These are phyloP conservation scores for Anacardium occidentale DNA, from an alignment of 345 rosid species.

Conservation along the genomic window DNA sequence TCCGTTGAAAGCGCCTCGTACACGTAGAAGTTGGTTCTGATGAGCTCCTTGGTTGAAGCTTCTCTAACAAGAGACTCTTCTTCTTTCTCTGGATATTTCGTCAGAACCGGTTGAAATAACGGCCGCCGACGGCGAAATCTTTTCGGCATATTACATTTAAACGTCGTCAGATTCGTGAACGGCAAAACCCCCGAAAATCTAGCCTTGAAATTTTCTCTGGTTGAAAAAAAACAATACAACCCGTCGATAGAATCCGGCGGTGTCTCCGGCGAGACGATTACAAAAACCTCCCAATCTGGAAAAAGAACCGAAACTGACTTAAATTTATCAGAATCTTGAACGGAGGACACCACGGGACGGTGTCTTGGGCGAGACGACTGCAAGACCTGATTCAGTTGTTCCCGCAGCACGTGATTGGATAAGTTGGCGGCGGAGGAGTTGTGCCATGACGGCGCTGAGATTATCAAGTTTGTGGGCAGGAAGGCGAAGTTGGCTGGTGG, in stretches of 20 bases:
- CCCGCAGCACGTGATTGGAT: slow-evolving; percentile 17
- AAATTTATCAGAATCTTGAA: slow-evolving; percentile 12
- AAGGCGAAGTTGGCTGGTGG: background rate
- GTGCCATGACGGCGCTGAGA: background rate
- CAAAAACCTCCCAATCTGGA: slow-evolving; percentile 77
- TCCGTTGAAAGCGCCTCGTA: slow-evolving; percentile 72
- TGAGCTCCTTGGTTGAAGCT: slow-evolving; percentile 30
- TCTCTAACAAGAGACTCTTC: slow-evolving; percentile 8
- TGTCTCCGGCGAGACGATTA: slow-evolving; percentile 37
- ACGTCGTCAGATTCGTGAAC: slow-evolving; percentile 43
- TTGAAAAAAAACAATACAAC: slow-evolving; percentile 55
- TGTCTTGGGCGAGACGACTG: slow-evolving; percentile 37
- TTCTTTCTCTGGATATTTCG: slow-evolving; percentile 17
- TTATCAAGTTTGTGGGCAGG: slow-evolving; percentile 4
- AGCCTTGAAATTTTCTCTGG: slow-evolving; percentile 49
- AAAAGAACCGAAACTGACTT: slow-evolving; percentile 51
- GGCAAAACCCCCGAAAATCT: slow-evolving; percentile 47
- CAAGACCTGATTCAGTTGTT: slow-evolving; percentile 21
- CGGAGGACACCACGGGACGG: slow-evolving; percentile 2
- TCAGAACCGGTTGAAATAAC: slow-evolving; percentile 53
- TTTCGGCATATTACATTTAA: slow-evolving; percentile 57
- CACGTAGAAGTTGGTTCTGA: slow-evolving; percentile 52
- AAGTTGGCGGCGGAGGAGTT: background rate
- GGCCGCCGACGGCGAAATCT: slow-evolving; percentile 45
- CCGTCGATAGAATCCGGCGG: background rate